Evolutionary conservation across 768 basidiomycete species (phyloP).

Genomic region (Lactifluus echinatus): DNA sequence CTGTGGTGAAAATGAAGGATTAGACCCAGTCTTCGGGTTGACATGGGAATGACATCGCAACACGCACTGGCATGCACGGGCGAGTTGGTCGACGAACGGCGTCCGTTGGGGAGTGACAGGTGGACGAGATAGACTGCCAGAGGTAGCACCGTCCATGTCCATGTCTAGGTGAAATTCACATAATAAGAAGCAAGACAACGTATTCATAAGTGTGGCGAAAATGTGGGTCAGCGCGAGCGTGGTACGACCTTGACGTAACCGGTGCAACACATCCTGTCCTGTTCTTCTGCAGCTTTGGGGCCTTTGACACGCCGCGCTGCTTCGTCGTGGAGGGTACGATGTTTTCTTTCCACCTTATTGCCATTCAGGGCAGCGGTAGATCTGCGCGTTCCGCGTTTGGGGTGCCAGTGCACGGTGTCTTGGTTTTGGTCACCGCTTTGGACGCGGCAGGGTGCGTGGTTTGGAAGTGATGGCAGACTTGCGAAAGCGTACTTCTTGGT

Average conservation of each 20-base stretch:
- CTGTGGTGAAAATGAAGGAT: neutral
- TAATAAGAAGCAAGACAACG: neutral
- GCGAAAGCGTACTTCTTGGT: slow-evolving; percentile 23
- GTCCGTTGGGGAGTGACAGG: neutral
- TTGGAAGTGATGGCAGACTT: neutral
- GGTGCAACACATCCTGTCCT: neutral
- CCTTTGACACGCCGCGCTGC: neutral
- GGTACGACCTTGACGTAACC: neutral
- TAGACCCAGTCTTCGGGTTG: neutral
- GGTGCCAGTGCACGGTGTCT: neutral
- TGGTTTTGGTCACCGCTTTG: neutral
- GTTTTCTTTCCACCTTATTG: neutral
- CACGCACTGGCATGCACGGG: slow-evolving; percentile 9
- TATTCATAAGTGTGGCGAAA: neutral
- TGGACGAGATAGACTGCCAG: neutral
- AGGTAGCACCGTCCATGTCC: neutral
- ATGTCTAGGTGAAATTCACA: neutral
- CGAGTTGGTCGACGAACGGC: slow-evolving; percentile 1
- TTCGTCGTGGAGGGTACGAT: neutral
- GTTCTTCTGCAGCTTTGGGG: neutral
- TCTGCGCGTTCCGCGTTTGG: neutral
- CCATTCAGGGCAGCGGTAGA: neutral
- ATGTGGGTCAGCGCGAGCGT: neutral
- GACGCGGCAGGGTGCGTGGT: neutral
- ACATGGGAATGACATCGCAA: neutral